A percentile compares a stretch with the other conserved stretches of the same genome.
Conservation (phyloP, 192 early-diverging fungal genomes). For the Rhizoclosmatium sp. region DNA sequence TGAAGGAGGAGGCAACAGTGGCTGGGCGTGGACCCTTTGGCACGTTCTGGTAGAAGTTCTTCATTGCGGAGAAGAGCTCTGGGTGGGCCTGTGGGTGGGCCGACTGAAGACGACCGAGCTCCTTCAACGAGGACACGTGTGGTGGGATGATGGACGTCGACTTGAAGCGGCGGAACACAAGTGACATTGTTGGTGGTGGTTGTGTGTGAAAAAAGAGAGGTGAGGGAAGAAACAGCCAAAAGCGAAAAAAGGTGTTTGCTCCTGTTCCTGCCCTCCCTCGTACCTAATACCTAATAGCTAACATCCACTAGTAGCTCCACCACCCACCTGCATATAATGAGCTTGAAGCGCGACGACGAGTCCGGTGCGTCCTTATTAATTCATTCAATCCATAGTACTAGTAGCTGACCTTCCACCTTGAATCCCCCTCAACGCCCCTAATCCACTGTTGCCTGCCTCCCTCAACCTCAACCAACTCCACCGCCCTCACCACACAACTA, state of each 20-base stretch:
- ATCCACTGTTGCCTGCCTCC: background rate
- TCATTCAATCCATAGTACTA: no score
- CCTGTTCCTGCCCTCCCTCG: no score
- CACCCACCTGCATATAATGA: background rate
- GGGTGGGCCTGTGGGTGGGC: slow-evolving; percentile 62
- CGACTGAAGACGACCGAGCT: slow-evolving; percentile 55
- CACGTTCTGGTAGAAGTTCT: slow-evolving; percentile 56
- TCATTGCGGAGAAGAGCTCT: slow-evolving; percentile 58
- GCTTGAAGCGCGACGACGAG: slow-evolving; percentile 37
- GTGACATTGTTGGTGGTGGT: background rate
- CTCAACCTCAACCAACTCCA: background rate
- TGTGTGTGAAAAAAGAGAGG: background rate
- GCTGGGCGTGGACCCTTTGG: slow-evolving; percentile 57
- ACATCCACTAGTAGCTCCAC: background rate
- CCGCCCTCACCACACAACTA: no score
- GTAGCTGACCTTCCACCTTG: no score
- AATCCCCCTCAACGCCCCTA: no score
- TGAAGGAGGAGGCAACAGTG: slow-evolving; percentile 41
- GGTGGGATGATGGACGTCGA: slow-evolving; percentile 55
- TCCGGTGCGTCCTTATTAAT: background rate
- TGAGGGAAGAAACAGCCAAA: background rate
- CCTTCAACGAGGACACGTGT: slow-evolving; percentile 55
- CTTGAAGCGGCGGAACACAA: slow-evolving; percentile 48
- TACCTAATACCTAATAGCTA: no score
- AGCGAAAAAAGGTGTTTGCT: background rate